A percentile compares a stretch with the other conserved stretches of the same genome.
These are phyloP conservation scores for Dactylellina parvicollis DNA, from an alignment of 2,329 filamentous ascomycete species.

Conservation along the genomic window DNA sequence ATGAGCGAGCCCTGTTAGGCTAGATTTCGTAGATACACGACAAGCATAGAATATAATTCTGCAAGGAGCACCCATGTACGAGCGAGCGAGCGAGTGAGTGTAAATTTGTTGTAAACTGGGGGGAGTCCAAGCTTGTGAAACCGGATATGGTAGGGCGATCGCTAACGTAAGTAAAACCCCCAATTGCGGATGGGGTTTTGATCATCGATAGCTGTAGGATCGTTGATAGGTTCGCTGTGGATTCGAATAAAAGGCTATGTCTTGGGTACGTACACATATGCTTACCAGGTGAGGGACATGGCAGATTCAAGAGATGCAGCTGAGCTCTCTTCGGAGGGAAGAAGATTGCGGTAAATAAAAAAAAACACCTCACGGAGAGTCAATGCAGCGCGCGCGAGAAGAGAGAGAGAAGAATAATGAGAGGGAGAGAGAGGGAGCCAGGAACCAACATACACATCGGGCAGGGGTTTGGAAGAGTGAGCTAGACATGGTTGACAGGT, in stretches of 20 bases:
- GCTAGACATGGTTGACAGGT: too few species aligned
- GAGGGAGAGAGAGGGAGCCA: too few species aligned
- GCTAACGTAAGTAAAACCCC: too few species aligned
- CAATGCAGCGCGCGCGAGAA: too few species aligned
- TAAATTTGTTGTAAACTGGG: too few species aligned
- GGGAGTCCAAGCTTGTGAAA: neutral
- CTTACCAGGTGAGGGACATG: too few species aligned
- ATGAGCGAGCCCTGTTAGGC: conserved; percentile 13
- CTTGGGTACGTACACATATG: too few species aligned
- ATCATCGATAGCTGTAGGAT: neutral
- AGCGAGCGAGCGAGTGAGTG: too few species aligned
- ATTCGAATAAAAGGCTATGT: neutral
- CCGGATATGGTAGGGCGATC: neutral
- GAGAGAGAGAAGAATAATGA: too few species aligned
- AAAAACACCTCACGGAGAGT: conserved; percentile 31
- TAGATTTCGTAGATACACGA: conserved; percentile 8
- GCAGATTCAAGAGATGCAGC: too few species aligned
- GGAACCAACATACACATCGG: too few species aligned
- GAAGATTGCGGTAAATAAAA: conserved; percentile 29
- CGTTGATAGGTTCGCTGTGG: neutral
- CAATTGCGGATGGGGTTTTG: neutral
- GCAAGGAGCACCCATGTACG: conserved; percentile 13
- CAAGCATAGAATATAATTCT: neutral
- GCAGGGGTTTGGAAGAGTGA: too few species aligned
- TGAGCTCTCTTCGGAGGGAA: neutral